Evolutionary conservation across 78 protist genomes (phyloP).

Genomic region (Dictyostelium brefeldianum): DNA sequence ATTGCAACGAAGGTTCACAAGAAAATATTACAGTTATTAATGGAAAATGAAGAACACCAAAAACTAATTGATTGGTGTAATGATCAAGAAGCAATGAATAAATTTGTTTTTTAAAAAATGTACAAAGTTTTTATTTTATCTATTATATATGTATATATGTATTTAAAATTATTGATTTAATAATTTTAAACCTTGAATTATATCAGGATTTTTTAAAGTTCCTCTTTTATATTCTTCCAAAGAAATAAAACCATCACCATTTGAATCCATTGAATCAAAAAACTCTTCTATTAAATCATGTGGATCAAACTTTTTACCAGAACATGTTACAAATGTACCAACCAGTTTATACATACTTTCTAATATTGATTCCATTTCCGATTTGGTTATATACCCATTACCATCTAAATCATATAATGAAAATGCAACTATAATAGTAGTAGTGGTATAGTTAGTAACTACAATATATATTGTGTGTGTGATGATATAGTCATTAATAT

Average conservation of each 20-base stretch:
- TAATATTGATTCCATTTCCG: conserved; percentile 80
- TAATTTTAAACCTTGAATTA: conserved; percentile 82
- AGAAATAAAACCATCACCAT: conserved; percentile 82
- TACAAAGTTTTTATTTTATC: too few relatives aligned
- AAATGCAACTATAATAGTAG: conserved; percentile 64
- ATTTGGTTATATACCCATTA: conserved; percentile 74
- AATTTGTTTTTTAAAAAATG: too few relatives aligned
- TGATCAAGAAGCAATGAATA: too few relatives aligned
- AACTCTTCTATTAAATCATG: conserved; percentile 81
- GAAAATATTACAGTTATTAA: too few relatives aligned
- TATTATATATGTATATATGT: too few relatives aligned
- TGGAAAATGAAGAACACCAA: too few relatives aligned
- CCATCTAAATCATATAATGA: conserved; percentile 88
- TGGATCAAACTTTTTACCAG: conserved; percentile 84
- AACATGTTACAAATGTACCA: conserved; percentile 84
- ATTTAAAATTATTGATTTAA: conserved; percentile 7
- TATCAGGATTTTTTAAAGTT: conserved; percentile 86
- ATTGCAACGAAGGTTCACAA: too few relatives aligned
- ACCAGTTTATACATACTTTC: conserved; percentile 84
- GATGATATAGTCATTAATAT: background rate
- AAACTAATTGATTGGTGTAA: too few relatives aligned
- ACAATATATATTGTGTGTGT: too few relatives aligned
- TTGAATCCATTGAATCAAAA: conserved; percentile 84
- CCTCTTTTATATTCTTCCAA: conserved; percentile 86
- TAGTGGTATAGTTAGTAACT: too few relatives aligned